These are phyloP conservation scores for Tephrocybe sp. DNA, from an alignment of 768 basidiomycete genomes.

Conservation along the genomic window DNA sequence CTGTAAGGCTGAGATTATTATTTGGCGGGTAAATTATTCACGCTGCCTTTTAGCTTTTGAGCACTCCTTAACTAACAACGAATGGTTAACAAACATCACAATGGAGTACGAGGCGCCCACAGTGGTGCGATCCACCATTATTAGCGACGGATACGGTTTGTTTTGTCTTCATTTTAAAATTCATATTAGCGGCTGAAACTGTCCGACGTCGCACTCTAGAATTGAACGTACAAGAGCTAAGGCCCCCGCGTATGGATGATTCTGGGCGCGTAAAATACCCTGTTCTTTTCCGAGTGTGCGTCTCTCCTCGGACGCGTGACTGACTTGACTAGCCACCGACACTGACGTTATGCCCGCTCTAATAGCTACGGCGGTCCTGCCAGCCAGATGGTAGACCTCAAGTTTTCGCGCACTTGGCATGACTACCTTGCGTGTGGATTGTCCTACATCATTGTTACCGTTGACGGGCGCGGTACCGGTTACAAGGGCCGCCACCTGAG, in stretches of 20 bases:
- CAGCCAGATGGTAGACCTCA: slow-evolving; percentile 74
- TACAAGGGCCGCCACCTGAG: slow-evolving; percentile 83
- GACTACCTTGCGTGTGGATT: slow-evolving; percentile 80
- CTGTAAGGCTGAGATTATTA: slow-evolving; percentile 25
- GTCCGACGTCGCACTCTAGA: slow-evolving; percentile 42
- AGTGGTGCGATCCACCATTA: slow-evolving; percentile 67
- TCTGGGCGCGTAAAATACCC: slow-evolving; percentile 96
- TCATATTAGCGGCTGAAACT: slow-evolving; percentile 16
- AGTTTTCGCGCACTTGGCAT: slow-evolving; percentile 80
- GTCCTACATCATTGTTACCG: slow-evolving; percentile 82
- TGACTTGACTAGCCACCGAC: slow-evolving; percentile 13
- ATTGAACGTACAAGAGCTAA: slow-evolving; percentile 87
- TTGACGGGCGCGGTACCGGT: slow-evolving; percentile 95
- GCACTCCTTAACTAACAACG: slow-evolving; percentile 72
- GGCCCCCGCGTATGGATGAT: slow-evolving; percentile 91
- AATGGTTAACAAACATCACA: slow-evolving; percentile 60
- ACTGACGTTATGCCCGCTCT: slow-evolving; percentile 10
- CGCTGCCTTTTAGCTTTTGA: slow-evolving; percentile 47
- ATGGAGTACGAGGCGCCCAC: slow-evolving; percentile 71
- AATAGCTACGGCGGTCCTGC: slow-evolving; percentile 93
- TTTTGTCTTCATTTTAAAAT: slow-evolving; percentile 15
- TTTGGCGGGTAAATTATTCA: not conserved
- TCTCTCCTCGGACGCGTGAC: slow-evolving; percentile 12
- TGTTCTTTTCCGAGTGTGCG: slow-evolving; percentile 85
- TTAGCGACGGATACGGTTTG: slow-evolving; percentile 80